Base-by-base conservation (phyloP, 352 stramenopile species). In the Globisporangium apiculatum region DNA sequence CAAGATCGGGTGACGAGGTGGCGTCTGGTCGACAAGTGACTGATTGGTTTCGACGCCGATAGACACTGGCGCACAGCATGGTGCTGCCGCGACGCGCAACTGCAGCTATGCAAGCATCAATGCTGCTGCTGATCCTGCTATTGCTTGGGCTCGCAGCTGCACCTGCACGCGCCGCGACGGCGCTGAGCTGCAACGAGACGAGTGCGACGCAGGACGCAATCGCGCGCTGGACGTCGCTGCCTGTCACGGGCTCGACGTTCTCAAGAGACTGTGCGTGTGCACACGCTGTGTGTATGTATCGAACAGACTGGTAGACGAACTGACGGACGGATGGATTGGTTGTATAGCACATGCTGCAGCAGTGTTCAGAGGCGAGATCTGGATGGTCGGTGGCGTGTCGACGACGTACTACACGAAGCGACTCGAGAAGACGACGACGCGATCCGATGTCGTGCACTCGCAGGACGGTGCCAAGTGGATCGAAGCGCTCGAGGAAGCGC, bases 381-480 rank as follows among this genome's bases (percentile, higher is more conserved):
- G 79, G 78, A 69, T 89, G 52, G 75, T 94, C 15, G 78, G 81
- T 51, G 79, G 83, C 1, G 75, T 91, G 9, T 89, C 83, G n/a
- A 74, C 67, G 1, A 69, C 70, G 14, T 91, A 94, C 58, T 86
- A 89, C 64, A 91, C 79, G 11, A 86, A 83, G 50, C 76, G 75
- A 10, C 62, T 94, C 49, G 78, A 90, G 57, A 67, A 78, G 45
- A 88, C 81, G 12, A 87, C 69, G 10, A 76, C 69, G 14, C 77
- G 83, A 5, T 88, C 78, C 31, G 84, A 91, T 35, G 69, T 92
- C 3, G 66, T 87, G 35, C 80, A 53, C 48, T 89, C 78, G 7
- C 42, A 57, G n/a, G 73, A 92, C 60, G 82, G 80, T 1, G 51
- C 67, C 18, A 68, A 65, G 24, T 92, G 84, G 84, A 71, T 54